phyloP scores from a whole-genome alignment of 78 protist species.

The Acrasis kona region DNA sequence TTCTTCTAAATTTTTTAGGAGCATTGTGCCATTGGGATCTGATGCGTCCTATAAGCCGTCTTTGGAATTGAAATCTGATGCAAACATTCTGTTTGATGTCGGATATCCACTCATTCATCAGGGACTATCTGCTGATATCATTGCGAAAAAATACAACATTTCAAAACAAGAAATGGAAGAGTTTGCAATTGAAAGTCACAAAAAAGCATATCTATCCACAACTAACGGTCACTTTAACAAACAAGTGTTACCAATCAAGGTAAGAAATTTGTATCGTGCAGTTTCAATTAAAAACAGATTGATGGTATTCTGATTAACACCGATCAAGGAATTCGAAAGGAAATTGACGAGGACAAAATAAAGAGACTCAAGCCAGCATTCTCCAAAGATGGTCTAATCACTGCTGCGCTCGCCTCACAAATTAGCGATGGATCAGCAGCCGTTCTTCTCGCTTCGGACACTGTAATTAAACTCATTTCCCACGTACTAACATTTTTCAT shows the following conservation, averaged over 20 bases:
- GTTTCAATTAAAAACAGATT: slow-evolving; percentile 15
- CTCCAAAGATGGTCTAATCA: slow-evolving; percentile 68
- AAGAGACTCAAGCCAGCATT: slow-evolving; percentile 60
- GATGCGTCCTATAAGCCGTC: too few relatives aligned
- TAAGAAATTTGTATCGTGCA: slow-evolving; percentile 2
- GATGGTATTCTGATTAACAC: slow-evolving; percentile 17
- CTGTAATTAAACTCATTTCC: background rate
- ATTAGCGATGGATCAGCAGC: slow-evolving; percentile 94
- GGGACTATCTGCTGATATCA: slow-evolving; percentile 74
- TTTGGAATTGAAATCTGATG: too few relatives aligned
- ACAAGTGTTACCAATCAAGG: slow-evolving; percentile 10
- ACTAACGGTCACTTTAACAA: slow-evolving; percentile 16
- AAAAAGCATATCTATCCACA: slow-evolving; percentile 38
- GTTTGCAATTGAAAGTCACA: slow-evolving; percentile 67
- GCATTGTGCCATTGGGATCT: slow-evolving; percentile 12
- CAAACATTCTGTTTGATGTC: background rate
- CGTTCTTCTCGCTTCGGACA: slow-evolving; percentile 28
- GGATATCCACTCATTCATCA: slow-evolving; percentile 54
- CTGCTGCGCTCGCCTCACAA: slow-evolving; percentile 90
- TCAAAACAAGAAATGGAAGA: slow-evolving; percentile 82
- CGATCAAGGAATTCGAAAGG: slow-evolving; percentile 60
- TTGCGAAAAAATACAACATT: slow-evolving; percentile 56
- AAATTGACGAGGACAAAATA: slow-evolving; percentile 41
- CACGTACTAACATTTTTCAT: too few relatives aligned
- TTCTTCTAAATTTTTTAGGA: slow-evolving; percentile 6